phyloP scores from a whole-genome alignment of 2,329 filamentous ascomycete genomes.

The Ceratocystis huliohia region DNA sequence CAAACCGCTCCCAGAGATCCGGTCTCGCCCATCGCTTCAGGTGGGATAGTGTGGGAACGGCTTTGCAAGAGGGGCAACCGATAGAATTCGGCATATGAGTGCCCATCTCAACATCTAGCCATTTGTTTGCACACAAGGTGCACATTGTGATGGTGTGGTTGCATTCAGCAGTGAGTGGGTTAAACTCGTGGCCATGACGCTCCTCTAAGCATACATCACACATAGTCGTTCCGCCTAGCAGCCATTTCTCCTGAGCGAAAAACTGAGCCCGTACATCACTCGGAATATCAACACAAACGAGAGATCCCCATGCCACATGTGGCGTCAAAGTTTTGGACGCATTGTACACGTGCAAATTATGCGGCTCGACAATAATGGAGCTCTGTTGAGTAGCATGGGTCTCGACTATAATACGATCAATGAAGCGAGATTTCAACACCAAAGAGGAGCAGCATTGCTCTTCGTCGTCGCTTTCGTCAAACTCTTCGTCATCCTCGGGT shows the following conservation, averaged over 20 bases:
- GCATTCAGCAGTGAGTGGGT: constrained; percentile 4
- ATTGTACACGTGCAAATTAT: not conserved
- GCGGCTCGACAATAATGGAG: not conserved
- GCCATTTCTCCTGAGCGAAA: constrained; percentile 15
- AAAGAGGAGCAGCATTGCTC: not conserved
- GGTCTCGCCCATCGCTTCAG: constrained; percentile 15
- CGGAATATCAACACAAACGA: constrained; percentile 14
- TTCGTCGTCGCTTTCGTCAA: constrained; percentile 13
- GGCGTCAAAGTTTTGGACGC: not conserved
- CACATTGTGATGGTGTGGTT: constrained; percentile 12
- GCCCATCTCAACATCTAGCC: not conserved
- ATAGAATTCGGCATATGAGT: constrained; percentile 12
- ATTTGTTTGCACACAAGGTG: constrained; percentile 13
- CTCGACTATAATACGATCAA: not conserved
- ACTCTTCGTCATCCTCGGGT: constrained; percentile 13
- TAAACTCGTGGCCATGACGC: constrained; percentile 15
- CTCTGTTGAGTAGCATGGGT: constrained; percentile 10
- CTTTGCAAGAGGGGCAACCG: constrained; percentile 10
- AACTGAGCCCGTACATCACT: constrained; percentile 1
- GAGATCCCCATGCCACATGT: constrained; percentile 14
- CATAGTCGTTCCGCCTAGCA: constrained; percentile 4
- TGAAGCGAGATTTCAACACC: constrained; percentile 3
- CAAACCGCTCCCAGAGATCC: constrained; percentile 25
- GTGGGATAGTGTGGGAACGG: not conserved
- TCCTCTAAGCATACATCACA: constrained; percentile 17